These are phyloP conservation scores for Fusarium sp. DNA, from an alignment of 2,329 filamentous ascomycete species.

Conservation along the genomic window DNA sequence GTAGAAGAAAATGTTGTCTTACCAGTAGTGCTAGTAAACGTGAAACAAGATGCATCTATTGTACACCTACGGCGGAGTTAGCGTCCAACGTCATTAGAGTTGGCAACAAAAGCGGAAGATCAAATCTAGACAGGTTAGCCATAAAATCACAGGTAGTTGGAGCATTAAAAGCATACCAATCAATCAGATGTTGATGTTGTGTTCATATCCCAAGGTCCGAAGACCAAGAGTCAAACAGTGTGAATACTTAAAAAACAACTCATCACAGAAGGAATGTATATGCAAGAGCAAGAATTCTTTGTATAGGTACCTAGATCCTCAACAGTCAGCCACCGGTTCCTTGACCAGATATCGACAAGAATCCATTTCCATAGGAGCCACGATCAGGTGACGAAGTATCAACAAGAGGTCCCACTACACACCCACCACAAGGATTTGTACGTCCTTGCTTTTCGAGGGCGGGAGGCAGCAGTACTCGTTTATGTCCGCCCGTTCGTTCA, in stretches of 20 bases:
- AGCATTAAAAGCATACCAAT: conserved; percentile 52
- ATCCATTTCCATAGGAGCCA: conserved; percentile 49
- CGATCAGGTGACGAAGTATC: conserved; percentile 74
- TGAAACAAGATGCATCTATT: neutral
- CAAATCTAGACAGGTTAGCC: conserved; percentile 33
- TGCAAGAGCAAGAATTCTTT: conserved; percentile 32
- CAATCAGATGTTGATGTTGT: conserved; percentile 66
- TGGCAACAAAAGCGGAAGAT: neutral
- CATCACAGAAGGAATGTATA: conserved; percentile 57
- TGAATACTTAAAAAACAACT: conserved; percentile 64
- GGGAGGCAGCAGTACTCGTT: conserved; percentile 64
- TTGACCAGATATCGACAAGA: conserved; percentile 44
- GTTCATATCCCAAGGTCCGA: conserved; percentile 63
- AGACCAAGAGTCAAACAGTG: conserved; percentile 67
- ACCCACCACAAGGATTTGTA: conserved; percentile 71
- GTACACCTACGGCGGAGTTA: conserved; percentile 32
- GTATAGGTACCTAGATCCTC: conserved; percentile 51
- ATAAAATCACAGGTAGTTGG: neutral
- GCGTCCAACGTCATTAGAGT: conserved; percentile 7
- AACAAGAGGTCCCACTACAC: conserved; percentile 68
- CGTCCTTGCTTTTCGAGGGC: conserved; percentile 67
- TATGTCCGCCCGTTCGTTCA: conserved; percentile 80
- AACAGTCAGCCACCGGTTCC: conserved; percentile 49
- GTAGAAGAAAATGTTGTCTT: conserved; percentile 11
- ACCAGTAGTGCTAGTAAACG: conserved; percentile 7